Evolutionary conservation across 805 yeast species (phyloP), one percentile per base, ranked within the genome.

Genomic region (Tetrapisispora arboricola): DNA sequence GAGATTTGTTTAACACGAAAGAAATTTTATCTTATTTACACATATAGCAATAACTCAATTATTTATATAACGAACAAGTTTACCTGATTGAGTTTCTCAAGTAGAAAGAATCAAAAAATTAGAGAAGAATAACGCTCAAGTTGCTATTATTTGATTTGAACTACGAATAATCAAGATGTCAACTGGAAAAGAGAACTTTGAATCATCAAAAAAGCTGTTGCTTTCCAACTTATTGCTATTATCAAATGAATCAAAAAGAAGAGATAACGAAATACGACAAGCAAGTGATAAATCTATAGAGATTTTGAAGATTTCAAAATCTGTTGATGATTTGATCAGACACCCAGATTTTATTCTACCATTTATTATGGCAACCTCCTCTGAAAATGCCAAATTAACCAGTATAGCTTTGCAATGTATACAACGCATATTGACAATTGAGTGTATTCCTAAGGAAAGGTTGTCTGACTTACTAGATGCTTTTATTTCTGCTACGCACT

Each of bases 361-460:
- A 0, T 79, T 85, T 44, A 57, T 84, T 11, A 57, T 79, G 36
- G 78, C 94, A 0, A 81, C 94, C 50, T 72, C 78, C 10, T 72
- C 90, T 0, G 73, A 83, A 38, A 85, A 82, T 59, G 79, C 83
- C 8, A 85, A 85, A 54, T 69, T 83, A 47, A 75, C 81, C 19
- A 69, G 83, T 2, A 68, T 80, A 15, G 78, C 95, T 0, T 68
- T 88, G 36, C 88, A 83, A 45, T 72, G 83, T 36, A 61, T 88
- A 15, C 81, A 81, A 43, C 71, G 71, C 15, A 61, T 90, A 39
- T 73, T 84, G 6, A 59, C 71, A 16, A 52, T 67, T n/a, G 59
- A 64, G 8, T 70, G 78, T 2, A 63, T 90, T 10, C 78, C 88
- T 0, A 62, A 66, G 0, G 62, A 66, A 3, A 68, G 75, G 34